Base-by-base conservation (phyloP, 2,329 filamentous ascomycete species). In the Xylaria sp. region DNA sequence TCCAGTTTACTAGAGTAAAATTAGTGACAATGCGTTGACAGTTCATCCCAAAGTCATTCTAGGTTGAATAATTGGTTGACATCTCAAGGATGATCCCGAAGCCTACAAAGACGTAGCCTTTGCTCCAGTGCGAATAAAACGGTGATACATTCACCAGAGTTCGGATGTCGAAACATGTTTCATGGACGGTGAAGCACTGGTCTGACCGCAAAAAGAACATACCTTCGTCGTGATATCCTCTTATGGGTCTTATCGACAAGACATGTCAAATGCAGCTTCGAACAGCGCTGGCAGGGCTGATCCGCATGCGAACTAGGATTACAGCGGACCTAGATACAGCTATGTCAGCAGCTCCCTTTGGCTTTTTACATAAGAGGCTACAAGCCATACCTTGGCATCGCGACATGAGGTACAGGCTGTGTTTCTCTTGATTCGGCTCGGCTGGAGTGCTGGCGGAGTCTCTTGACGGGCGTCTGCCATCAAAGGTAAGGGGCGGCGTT, bases 1-100 rank as follows among this genome's bases (percentile, higher is more conserved):
- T 88, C 86, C 3, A 88, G 79, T 74, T 88, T 88, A 72, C 86
- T 87, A 64, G 57, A 59, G n/a, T 49, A 3, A n/a, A 38, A 62
- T 74, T 11, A 71, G 68, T 26, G 31, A 49, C 23, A 7, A 9
- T 51, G 23, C 15, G 7, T 46, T 56, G 40, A 63, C 38, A 33
- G 57, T 46, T 23, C 36, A 54, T 53, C 23, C 36, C n/a, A 46
- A 53, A 33, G 10, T 11, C 6, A 4, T 42, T 56, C 5, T 38
- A 58, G 33, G 42, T n/a, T 44, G 23, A 4, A 38, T 20, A 13
- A 17, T n/a, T 17, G 15, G 11, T 28, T 15, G 23, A 48, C 3
- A 10, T 51, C 26, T 40, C 20, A 4, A 7, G 15, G 28, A 9
- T 13, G 33, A 36, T 26, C 6, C 28, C 11, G 44, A 64, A 9